Base-by-base conservation (phyloP, 768 basidiomycete species). In the Boletus rex-veris region DNA sequence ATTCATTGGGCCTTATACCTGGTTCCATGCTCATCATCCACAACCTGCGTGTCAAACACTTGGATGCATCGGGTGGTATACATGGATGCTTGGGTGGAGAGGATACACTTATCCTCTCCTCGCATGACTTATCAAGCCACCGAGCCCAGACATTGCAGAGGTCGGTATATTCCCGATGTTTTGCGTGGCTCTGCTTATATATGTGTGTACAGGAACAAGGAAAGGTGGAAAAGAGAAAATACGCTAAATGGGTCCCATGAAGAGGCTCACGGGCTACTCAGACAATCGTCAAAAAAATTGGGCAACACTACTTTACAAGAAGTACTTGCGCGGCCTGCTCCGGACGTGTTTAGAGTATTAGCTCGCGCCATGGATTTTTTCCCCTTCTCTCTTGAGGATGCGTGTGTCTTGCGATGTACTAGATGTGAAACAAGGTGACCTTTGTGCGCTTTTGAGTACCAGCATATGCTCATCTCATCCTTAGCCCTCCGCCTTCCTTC, bases 331-430 rank as follows among this genome's bases (percentile, higher is more conserved):
- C 54, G 57, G 26, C 58, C 69, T 21, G 64, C 63, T 38, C 73
- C 79, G 4, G 66, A 65, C 15, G 71, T 65, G 39, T 80, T 77
- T 53, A 73, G 66, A 37, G 64, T 86, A 21, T 59, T 71, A 10
- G 85, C 80, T 7, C 78, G 78, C 18, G 74, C 78, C 3, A 61
- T 80, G 9, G 82, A 84, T 59, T 86, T 80, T 61, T 77, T 75
- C 59, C 87, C 87, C 1, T 70, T 75, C 31, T 61, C 74, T 28
- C 60, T 86, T 28, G 58, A 68, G 26, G 75, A 84, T 15, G 80
- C 76, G 15, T 75, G 79, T 35, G 69, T 73, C 24, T 68, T 79
- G 35, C 70, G 70, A 37, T 90, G 86, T 65, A 73, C 70, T 7
- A 75, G 74, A 4, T 89, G 87, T 67, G 61, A 76, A 8, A 61